Evolutionary conservation across 2,329 filamentous ascomycete genomes (phyloP).

Genomic region (Helicocarpus griseus): DNA sequence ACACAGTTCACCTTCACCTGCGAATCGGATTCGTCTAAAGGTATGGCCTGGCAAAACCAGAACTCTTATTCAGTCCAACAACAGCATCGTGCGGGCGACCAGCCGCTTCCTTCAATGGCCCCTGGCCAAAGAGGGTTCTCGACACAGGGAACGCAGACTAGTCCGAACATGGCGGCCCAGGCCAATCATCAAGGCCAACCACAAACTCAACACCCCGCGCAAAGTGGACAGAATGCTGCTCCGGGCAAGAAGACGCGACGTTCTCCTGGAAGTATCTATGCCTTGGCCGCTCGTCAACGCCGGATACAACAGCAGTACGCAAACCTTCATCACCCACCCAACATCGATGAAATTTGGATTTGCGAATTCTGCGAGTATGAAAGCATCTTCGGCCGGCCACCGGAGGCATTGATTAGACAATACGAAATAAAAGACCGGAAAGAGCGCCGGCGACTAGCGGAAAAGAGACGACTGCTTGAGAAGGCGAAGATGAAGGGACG

Average conservation of each 20-base stretch:
- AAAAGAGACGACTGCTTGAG: slow-evolving; percentile 73
- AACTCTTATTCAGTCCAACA: slow-evolving; percentile 33
- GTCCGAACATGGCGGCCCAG: slow-evolving; percentile 37
- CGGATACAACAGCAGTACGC: slow-evolving; percentile 66
- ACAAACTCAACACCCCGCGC: slow-evolving; percentile 23
- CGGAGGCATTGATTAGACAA: slow-evolving; percentile 72
- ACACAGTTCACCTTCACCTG: slow-evolving; percentile 96
- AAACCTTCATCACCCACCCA: slow-evolving; percentile 65
- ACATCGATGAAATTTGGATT: slow-evolving; percentile 72
- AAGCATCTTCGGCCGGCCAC: slow-evolving; percentile 81
- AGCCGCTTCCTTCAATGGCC: slow-evolving; percentile 23
- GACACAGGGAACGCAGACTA: slow-evolving; percentile 49
- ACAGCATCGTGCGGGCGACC: slow-evolving; percentile 23
- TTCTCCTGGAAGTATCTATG: slow-evolving; percentile 60
- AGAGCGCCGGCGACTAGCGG: slow-evolving; percentile 72
- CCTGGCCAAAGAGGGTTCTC: slow-evolving; percentile 34
- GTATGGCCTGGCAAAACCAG: slow-evolving; percentile 63
- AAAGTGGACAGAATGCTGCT: slow-evolving; percentile 36
- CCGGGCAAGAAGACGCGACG: slow-evolving; percentile 55
- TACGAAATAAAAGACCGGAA: slow-evolving; percentile 93
- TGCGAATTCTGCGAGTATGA: slow-evolving; percentile 99
- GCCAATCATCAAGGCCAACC: slow-evolving; percentile 26
- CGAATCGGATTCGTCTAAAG: slow-evolving; percentile 75
- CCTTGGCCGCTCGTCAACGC: slow-evolving; percentile 65
- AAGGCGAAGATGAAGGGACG: slow-evolving; percentile 90